Base-by-base conservation (phyloP, 495 filamentous ascomycete genomes). In the Neurospora sp. region DNA sequence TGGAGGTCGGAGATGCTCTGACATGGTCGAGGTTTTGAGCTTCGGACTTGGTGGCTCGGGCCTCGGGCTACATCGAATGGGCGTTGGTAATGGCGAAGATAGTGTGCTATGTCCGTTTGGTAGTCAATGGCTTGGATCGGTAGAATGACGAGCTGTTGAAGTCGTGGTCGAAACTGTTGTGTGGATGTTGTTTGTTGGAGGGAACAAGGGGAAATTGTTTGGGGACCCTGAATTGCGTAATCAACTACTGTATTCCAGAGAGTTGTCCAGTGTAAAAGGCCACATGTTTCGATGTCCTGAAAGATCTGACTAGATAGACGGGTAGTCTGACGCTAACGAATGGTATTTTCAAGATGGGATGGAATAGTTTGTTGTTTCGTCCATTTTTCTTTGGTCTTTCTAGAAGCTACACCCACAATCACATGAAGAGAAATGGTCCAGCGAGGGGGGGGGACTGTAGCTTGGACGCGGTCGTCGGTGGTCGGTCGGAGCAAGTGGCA, bases 1-100 rank as follows among this genome's bases (percentile, higher is more conserved):
- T 65, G 80, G 77, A 27, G 82, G 79, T 70, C 78, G 75, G 73
- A 81, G 80, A 72, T 82, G 78, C 74, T 83, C 82, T 78, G 83
- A 75, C 79, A 80, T 80, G 76, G 76, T 76, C 76, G 53, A 65
- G 53, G 27, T 35, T 31, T 16, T 18, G 53, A 65, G 6, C 53
- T 65, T 65, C 31, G 53, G 18, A 8, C 31, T 65, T 65, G 6
- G 53, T 65, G 27, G 6, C 12, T 35, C 53, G 53, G 53, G 53
- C 20, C 47, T 73, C 42, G 75, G 74, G 73, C 71, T 70, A 74
- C 69, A 71, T 71, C 68, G 69, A 76, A 65, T 7, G 27, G 27
- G 5, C 14, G 27, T 65, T 14, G 27, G 53, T 8, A 35, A 35
- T 6, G 53, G 27, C 27, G 14, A 65, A 37, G 53, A 65, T 65